Base-by-base conservation (phyloP, 768 basidiomycete species). In the Saitozyma podzolica region DNA sequence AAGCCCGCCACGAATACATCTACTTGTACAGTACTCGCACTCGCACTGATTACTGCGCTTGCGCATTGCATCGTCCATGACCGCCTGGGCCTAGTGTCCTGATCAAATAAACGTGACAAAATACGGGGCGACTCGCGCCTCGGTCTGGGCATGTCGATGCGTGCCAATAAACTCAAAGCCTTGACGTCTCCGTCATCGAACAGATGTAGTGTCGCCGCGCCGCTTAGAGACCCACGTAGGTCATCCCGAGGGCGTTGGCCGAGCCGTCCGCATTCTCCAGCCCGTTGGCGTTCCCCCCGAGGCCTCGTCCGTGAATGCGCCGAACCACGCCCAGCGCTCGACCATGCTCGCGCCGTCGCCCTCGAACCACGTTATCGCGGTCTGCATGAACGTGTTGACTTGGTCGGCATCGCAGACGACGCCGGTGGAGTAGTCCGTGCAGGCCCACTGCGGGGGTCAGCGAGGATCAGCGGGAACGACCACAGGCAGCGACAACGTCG, bases 241-340 rank as follows among this genome's bases (percentile, higher is more conserved):
- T 48, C 42, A 39, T 41, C 3, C 65, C 65, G 40, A 66, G 8
- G 1, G 51, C 58, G 50, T 63, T 66, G 9, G 65, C 59, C 4
- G 64, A 58, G 13, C 71, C 71, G 43, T 68, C 71, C 9, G 62
- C 53, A 43, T 66, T 62, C 58, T 57, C 50, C 43, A 77, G 40
- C 10, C 65, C 69, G 54, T 69, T 73, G 20, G 56, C 52, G 50
- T 67, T 58, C 29, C 29, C 29, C 42, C 40, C 54, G 0, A 10
- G 37, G 57, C 58, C 49, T 51, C 7, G 16, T 52, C 47, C 11
- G 70, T 62, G 54, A 73, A 67, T 9, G 71, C 67, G 37, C 75
- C 75, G 54, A 74, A 77, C 67, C 68, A 77, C 16, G 69, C 54
- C 68, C 70, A 74, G 40, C 73, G 45, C 49, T 69, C 62, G 3